phyloP scores from a whole-genome alignment of 176 grass and related monocot genomes.

The Musa itinerans region DNA sequence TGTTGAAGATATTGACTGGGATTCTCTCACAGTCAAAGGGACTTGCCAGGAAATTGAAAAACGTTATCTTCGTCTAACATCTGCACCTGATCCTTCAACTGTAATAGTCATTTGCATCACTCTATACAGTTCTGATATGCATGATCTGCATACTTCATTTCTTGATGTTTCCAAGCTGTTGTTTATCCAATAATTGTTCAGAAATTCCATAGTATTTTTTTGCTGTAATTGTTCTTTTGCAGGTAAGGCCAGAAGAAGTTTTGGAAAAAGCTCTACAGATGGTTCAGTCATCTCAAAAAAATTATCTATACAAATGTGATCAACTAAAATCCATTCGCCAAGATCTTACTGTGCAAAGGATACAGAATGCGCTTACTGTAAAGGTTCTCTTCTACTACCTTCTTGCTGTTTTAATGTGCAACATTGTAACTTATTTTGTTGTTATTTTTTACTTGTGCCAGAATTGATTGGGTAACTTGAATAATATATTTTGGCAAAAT shows the following conservation, averaged over 20 bases:
- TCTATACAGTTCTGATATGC: neutral
- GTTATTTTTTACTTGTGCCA: neutral
- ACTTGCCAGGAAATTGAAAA: constrained; percentile 94
- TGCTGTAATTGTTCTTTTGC: constrained; percentile 3
- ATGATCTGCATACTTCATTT: constrained; percentile 2
- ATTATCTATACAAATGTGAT: constrained; percentile 91
- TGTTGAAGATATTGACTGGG: constrained; percentile 96
- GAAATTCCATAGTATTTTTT: neutral
- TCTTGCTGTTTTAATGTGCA: neutral
- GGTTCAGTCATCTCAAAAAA: constrained; percentile 73
- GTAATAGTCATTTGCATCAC: constrained; percentile 33
- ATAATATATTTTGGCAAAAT: too few relatives aligned
- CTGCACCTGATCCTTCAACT: constrained; percentile 68
- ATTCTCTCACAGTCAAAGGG: constrained; percentile 84
- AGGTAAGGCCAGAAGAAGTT: constrained; percentile 90
- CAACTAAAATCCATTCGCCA: constrained; percentile 98
- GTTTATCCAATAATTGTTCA: constrained; percentile 14
- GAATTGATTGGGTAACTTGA: too few relatives aligned
- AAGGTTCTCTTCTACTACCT: constrained; percentile 49
- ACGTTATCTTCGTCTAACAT: constrained; percentile 82
- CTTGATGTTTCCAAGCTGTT: neutral
- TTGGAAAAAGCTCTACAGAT: constrained; percentile 82
- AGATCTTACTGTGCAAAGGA: constrained; percentile 95
- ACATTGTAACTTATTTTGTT: neutral
- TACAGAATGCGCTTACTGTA: constrained; percentile 73